Evolutionary conservation across 352 stramenopile species (phyloP).

Genomic region (Pythium oligandrum): DNA sequence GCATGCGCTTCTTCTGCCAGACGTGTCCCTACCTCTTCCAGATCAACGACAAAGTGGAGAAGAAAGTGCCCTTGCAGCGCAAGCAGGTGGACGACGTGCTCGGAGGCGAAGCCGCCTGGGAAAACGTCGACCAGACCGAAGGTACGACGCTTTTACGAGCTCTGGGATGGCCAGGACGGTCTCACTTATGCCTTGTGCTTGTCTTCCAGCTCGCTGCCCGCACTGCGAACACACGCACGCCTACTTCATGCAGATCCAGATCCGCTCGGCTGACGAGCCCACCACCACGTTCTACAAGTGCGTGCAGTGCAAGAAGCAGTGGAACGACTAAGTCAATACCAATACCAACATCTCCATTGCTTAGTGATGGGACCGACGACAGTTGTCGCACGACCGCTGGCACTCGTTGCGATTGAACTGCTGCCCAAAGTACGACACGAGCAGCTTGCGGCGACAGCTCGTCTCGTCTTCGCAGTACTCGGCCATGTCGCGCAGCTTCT

Average conservation of each 20-base stretch:
- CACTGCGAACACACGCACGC: conserved; percentile 94
- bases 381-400: conserved; percentile 64
- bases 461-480: conserved; percentile 77
- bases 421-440: conserved; percentile 81
- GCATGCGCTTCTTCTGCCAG: conserved; percentile 89
- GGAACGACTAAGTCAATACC: conserved; percentile 80
- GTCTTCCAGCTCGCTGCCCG: conserved; percentile 83
- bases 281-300: conserved; percentile 99
- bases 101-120: conserved; percentile 95
- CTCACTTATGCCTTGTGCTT: too few relatives aligned
- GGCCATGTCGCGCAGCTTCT: conserved; percentile 75
- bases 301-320: conserved; percentile 96
- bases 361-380: conserved; percentile 31
- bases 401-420: conserved; percentile 61
- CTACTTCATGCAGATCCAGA: conserved; percentile 99
- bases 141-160: conserved; percentile 33
- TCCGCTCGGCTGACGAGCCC: conserved; percentile 96
- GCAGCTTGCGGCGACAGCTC: conserved; percentile 64
- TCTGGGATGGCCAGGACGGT: too few relatives aligned
- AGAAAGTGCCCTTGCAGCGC: conserved; percentile 88
- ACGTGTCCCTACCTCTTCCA: conserved; percentile 88
- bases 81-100: conserved; percentile 99
- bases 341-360: conserved; percentile 1
- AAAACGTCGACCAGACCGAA: conserved; percentile 98
- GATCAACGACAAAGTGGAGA: conserved; percentile 86